phyloP scores from a whole-genome alignment of 1,284 basidiomycete species.

The Chalciporus sp. region DNA sequence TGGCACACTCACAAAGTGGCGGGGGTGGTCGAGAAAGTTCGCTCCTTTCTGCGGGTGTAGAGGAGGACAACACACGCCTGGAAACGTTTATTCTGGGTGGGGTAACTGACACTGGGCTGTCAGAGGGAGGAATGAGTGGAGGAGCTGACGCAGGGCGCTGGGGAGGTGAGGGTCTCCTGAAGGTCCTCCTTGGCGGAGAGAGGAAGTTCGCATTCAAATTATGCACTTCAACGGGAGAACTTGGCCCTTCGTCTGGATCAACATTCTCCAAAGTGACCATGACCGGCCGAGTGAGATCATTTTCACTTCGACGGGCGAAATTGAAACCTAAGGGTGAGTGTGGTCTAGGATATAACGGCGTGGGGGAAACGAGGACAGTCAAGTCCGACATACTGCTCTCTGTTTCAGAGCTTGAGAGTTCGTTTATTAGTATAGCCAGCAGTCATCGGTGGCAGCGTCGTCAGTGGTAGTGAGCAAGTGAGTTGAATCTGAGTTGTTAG shows the following conservation, averaged over 20 bases:
- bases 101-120: slow-evolving; percentile 1
- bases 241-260: slow-evolving; percentile 36
- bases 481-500: not conserved
- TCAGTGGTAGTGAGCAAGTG: not conserved
- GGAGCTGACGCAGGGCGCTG: slow-evolving; percentile 33
- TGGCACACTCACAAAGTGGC: slow-evolving; percentile 54
- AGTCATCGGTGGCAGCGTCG: not conserved
- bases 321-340: slow-evolving; percentile 30
- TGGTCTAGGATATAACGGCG: slow-evolving; percentile 27
- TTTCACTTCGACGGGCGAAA: slow-evolving; percentile 31
- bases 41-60: slow-evolving; percentile 34
- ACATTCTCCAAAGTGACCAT: slow-evolving; percentile 53
- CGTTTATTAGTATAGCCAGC: not conserved
- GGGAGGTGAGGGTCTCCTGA: slow-evolving; percentile 20
- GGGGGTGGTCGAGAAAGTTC: slow-evolving; percentile 60
- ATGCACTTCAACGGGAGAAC: slow-evolving; percentile 31
- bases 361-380: slow-evolving; percentile 37
- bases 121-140: slow-evolving; percentile 14
- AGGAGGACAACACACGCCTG: slow-evolving; percentile 29
- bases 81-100: slow-evolving; percentile 21
- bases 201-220: slow-evolving; percentile 37
- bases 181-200: slow-evolving; percentile 53
- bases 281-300: slow-evolving; percentile 38
- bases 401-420: not conserved
- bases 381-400: slow-evolving; percentile 32